These are phyloP conservation scores for Hortaea sp. DNA, from an alignment of 2,329 filamentous ascomycete species.

Conservation along the genomic window DNA sequence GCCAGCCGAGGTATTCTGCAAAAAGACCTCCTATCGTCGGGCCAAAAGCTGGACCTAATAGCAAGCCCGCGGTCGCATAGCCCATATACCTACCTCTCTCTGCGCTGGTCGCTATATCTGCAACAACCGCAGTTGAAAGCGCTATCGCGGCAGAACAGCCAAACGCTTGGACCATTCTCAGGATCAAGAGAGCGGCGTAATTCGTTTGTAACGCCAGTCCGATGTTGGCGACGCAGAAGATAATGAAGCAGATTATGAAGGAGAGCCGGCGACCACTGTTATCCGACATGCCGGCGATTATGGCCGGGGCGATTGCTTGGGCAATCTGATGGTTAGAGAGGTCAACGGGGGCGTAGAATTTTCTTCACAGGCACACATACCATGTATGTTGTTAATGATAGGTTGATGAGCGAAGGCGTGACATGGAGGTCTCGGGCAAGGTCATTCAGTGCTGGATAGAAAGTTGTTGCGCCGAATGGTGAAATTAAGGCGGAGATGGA, in stretches of 20 bases:
- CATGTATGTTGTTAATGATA: slow-evolving; percentile 52
- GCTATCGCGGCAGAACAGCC: slow-evolving; percentile 29
- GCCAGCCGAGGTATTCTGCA: slow-evolving; percentile 25
- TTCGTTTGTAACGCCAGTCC: slow-evolving; percentile 16
- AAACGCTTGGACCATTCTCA: slow-evolving; percentile 33
- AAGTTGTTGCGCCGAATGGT: slow-evolving; percentile 34
- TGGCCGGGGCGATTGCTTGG: slow-evolving; percentile 36
- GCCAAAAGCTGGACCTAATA: slow-evolving; percentile 14
- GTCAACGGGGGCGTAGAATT: not conserved
- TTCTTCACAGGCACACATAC: slow-evolving; percentile 5
- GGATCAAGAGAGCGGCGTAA: slow-evolving; percentile 17
- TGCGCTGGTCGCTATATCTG: slow-evolving; percentile 26
- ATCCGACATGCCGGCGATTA: slow-evolving; percentile 21
- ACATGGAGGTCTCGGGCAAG: slow-evolving; percentile 41
- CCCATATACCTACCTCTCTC: slow-evolving; percentile 32
- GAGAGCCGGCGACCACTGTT: slow-evolving; percentile 15
- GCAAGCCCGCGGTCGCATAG: slow-evolving; percentile 16
- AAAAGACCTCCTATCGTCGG: slow-evolving; percentile 22
- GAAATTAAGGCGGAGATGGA: slow-evolving; percentile 20
- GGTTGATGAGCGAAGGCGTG: slow-evolving; percentile 33
- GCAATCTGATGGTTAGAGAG: slow-evolving; percentile 28
- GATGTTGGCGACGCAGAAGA: slow-evolving; percentile 18
- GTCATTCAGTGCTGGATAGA: slow-evolving; percentile 43
- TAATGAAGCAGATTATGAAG: slow-evolving; percentile 20
- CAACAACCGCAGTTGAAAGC: slow-evolving; percentile 24